Evolutionary conservation across 1,284 basidiomycete species (phyloP), one percentile per base, ranked within the genome.

Genomic region (Athelia psychrophila): DNA sequence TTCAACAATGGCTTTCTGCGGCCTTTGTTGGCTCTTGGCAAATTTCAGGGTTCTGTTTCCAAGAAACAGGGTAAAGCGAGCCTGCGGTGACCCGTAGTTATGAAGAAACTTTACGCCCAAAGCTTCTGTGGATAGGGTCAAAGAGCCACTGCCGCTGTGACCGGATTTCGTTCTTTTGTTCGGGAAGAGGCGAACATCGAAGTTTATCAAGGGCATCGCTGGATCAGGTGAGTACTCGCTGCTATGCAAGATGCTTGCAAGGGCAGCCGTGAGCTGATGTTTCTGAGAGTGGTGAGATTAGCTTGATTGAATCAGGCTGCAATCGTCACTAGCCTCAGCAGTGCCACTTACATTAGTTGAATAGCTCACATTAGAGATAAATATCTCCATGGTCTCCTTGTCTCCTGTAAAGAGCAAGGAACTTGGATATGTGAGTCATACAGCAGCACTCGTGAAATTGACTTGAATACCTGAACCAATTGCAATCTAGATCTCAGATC

Each of bases 81-180:
- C 58, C 3, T n/a, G 32, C 4, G 50, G 49, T 0, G 57, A 62
- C 20, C 76, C 75, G 59, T 76, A 80, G 12, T 77, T 62, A n/a
- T 48, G 32, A 9, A 86, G 64, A 52, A 86, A 82, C n/a, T 56
- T 59, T 0, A 54, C 33, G 0, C 72, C 81, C 27, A 78, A 58
- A 3, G 65, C 58, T 9, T 49, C 49, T 19, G 61, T 65, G 2
- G 81, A 79, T 3, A 86, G 62, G 1, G 82, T 83, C 27, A 86
- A 60, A 16, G 64, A 58, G 10, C 79, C 83, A 44, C 55, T 66
- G 8, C 77, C 76, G 25, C 62, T 57, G 51, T 77, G 74, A 6
- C 61, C 55, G 23, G 60, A 57, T 5, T 55, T 56, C 30, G 49
- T 44, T 56, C 54, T 48, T 30, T 51, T 48, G 54, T 72, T 70